phyloP scores from a whole-genome alignment of 1,284 basidiomycete genomes.

The Omphalotus olearius region DNA sequence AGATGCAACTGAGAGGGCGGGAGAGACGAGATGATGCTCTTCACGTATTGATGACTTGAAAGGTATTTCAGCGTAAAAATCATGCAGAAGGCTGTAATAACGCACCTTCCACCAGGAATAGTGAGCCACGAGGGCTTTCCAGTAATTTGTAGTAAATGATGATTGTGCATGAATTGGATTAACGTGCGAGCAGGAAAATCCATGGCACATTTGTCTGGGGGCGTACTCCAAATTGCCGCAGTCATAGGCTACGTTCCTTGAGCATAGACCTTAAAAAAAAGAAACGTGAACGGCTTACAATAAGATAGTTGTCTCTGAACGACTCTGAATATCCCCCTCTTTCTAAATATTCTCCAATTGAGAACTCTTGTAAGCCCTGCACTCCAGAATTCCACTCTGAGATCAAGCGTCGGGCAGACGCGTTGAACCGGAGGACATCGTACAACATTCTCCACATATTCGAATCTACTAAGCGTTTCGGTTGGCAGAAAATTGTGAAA shows the following conservation, averaged over 20 bases:
- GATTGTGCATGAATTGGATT: slow-evolving; percentile 76
- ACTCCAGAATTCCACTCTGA: slow-evolving; percentile 19
- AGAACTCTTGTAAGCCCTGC: slow-evolving; percentile 34
- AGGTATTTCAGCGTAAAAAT: background rate
- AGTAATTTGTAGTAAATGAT: slow-evolving; percentile 72
- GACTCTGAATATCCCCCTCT: slow-evolving; percentile 62
- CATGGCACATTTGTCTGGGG: slow-evolving; percentile 65
- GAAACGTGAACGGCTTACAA: slow-evolving; percentile 44
- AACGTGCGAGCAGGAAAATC: slow-evolving; percentile 75
- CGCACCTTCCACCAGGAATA: slow-evolving; percentile 66
- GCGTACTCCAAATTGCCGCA: slow-evolving; percentile 79
- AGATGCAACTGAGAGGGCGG: slow-evolving; percentile 54
- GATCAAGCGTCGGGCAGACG: slow-evolving; percentile 49
- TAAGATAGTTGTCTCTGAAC: slow-evolving; percentile 77
- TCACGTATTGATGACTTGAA: slow-evolving; percentile 59
- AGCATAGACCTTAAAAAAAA: slow-evolving; percentile 1
- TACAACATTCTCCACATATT: slow-evolving; percentile 75
- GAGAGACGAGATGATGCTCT: slow-evolving; percentile 55
- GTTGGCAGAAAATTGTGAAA: slow-evolving; percentile 63
- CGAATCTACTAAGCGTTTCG: slow-evolving; percentile 56
- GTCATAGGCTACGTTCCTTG: slow-evolving; percentile 64
- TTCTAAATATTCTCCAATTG: slow-evolving; percentile 70
- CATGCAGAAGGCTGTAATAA: background rate
- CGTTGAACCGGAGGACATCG: slow-evolving; percentile 78
- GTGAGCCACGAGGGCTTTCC: slow-evolving; percentile 79